Conservation (phyloP, 2,329 filamentous ascomycete genomes). For the Achaetomium macrosporum region DNA sequence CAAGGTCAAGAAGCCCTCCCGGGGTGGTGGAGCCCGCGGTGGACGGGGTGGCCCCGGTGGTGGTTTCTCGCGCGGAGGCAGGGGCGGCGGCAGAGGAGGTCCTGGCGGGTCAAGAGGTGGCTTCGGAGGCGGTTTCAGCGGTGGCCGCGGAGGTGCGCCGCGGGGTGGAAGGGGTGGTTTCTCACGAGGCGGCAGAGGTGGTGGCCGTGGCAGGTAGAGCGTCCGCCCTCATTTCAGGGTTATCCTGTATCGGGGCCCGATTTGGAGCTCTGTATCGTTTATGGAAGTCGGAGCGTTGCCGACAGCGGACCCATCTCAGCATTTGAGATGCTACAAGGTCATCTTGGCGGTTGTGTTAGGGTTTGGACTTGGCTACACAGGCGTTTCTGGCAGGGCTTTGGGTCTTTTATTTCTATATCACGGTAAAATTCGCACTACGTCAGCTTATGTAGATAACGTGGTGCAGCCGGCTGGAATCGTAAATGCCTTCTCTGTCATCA, state of each 20-base stretch:
- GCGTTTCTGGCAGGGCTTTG: slow-evolving; percentile 20
- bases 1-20: slow-evolving; percentile 56
- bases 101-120: slow-evolving; percentile 24
- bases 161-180: slow-evolving; percentile 29
- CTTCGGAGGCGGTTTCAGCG: slow-evolving; percentile 29
- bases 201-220: slow-evolving; percentile 14
- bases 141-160: slow-evolving; percentile 22
- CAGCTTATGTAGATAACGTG: slow-evolving; percentile 12
- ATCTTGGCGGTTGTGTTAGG: slow-evolving; percentile 16
- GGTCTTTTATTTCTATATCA: slow-evolving; percentile 12
- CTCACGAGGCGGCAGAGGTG: slow-evolving; percentile 16
- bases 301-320: background rate
- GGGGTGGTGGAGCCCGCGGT: slow-evolving; percentile 54
- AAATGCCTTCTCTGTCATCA: slow-evolving; percentile 1
- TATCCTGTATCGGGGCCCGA: background rate
- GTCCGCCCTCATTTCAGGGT: background rate
- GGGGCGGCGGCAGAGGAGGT: slow-evolving; percentile 30
- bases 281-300: background rate
- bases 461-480: slow-evolving; percentile 7
- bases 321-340: slow-evolving; percentile 7
- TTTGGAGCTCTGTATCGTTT: slow-evolving; percentile 5
- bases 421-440: slow-evolving; percentile 6
- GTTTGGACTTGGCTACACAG: slow-evolving; percentile 21
- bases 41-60: slow-evolving; percentile 36
- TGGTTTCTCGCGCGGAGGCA: slow-evolving; percentile 31